Evolutionary conservation across 352 stramenopile species (phyloP).

Genomic region (Elongisporangium prolatum): DNA sequence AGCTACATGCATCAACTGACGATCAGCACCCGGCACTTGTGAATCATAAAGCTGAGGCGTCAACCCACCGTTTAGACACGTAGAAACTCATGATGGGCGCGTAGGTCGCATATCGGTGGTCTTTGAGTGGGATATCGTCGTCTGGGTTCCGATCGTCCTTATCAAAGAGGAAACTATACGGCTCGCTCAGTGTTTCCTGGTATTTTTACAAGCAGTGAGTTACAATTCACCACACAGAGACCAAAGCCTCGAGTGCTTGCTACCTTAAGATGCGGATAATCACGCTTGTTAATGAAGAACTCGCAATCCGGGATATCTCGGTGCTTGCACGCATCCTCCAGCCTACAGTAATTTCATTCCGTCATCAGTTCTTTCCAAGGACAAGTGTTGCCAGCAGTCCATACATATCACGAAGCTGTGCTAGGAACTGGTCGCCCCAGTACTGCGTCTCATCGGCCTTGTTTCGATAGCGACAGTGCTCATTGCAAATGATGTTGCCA

Average conservation of each 20-base stretch:
- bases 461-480: constrained; percentile 86
- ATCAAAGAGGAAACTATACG: constrained; percentile 98
- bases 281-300: constrained; percentile 99
- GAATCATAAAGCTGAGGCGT: not conserved
- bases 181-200: constrained; percentile 93
- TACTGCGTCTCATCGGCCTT: constrained; percentile 92
- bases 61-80: constrained; percentile 70
- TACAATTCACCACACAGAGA: not conserved
- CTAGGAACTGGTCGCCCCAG: constrained; percentile 97
- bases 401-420: constrained; percentile 94
- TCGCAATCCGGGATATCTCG: constrained; percentile 96
- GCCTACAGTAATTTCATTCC: constrained; percentile 15
- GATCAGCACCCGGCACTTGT: not conserved
- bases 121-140: constrained; percentile 90
- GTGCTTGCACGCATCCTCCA: constrained; percentile 94
- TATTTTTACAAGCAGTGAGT: constrained; percentile 3
- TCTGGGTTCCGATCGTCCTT: constrained; percentile 94
- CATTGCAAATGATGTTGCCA: constrained; percentile 98
- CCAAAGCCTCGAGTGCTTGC: not conserved
- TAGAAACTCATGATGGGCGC: constrained; percentile 98
- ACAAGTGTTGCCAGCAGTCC: constrained; percentile 3
- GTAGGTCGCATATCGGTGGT: constrained; percentile 90
- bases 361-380: too few relatives aligned
- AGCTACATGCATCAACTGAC: constrained; percentile 27
- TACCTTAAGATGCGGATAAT: constrained; percentile 98